A percentile compares a stretch with the other conserved stretches of the same genome.
Conservation (phyloP, 345 rosid genomes). For the Lumnitzera racemosa region DNA sequence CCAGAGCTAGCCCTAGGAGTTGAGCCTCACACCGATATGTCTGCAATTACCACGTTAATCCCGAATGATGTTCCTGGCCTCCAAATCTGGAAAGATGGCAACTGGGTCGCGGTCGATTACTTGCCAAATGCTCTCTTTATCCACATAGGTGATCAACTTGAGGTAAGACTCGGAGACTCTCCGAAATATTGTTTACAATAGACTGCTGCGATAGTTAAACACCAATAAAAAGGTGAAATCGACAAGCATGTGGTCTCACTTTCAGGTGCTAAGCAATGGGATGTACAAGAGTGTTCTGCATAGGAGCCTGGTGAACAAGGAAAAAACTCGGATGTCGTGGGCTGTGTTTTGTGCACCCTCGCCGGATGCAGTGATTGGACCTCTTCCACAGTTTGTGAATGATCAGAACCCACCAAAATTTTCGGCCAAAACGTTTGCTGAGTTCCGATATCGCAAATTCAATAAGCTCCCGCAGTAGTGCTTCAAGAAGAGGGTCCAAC, state of each 20-base stretch:
- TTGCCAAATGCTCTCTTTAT: constrained; percentile 31
- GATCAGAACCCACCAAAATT: constrained; percentile 30
- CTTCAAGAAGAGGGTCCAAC: no score
- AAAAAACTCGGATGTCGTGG: constrained; percentile 42
- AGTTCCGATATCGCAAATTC: constrained; percentile 34
- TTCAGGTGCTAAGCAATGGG: constrained; percentile 54
- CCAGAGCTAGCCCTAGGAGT: constrained; percentile 52
- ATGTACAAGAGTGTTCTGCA: constrained; percentile 44
- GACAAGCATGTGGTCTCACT: not conserved
- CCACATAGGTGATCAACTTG: constrained; percentile 44
- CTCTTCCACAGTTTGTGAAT: constrained; percentile 31
- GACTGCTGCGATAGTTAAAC: not conserved
- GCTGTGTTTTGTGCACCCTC: constrained; percentile 38
- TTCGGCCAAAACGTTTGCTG: constrained; percentile 32
- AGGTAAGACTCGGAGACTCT: constrained; percentile 19
- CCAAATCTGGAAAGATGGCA: constrained; percentile 40
- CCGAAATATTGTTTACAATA: no score
- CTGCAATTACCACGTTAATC: constrained; percentile 42
- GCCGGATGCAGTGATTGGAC: constrained; percentile 32
- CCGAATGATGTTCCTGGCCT: constrained; percentile 47
- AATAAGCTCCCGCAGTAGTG: constrained; percentile 36
- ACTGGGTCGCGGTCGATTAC: constrained; percentile 41
- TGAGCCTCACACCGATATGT: constrained; percentile 56
- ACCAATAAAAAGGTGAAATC: no score
- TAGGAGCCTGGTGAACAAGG: constrained; percentile 40